These are phyloP conservation scores for Fusarium duplospermum DNA, from an alignment of 2,329 filamentous ascomycete species.

Conservation along the genomic window DNA sequence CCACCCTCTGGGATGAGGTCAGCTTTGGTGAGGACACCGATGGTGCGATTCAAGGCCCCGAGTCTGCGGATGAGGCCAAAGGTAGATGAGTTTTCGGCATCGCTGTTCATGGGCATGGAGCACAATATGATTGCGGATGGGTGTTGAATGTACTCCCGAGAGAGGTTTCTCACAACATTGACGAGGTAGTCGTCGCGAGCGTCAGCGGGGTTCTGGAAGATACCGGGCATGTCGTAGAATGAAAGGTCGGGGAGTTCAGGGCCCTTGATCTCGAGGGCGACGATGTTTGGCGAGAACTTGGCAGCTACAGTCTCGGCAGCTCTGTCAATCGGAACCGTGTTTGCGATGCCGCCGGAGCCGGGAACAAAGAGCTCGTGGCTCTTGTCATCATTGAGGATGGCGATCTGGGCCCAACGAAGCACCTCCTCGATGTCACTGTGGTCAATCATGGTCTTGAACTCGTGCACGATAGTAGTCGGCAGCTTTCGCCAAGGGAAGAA, in stretches of 20 bases:
- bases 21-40: slow-evolving; percentile 87
- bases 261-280: slow-evolving; percentile 79
- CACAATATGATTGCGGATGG: slow-evolving; percentile 80
- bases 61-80: slow-evolving; percentile 71
- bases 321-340: slow-evolving; percentile 48
- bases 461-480: slow-evolving; percentile 56
- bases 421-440: slow-evolving; percentile 73
- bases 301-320: slow-evolving; percentile 62
- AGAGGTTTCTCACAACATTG: slow-evolving; percentile 76
- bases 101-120: slow-evolving; percentile 80
- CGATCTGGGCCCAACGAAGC: slow-evolving; percentile 80
- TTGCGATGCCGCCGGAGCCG: slow-evolving; percentile 55
- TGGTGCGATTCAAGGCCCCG: slow-evolving; percentile 68
- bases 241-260: slow-evolving; percentile 78
- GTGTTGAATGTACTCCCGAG: slow-evolving; percentile 76
- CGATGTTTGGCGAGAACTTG: slow-evolving; percentile 85
- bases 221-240: slow-evolving; percentile 87
- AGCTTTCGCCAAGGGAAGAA: slow-evolving; percentile 75
- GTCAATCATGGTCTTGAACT: slow-evolving; percentile 73
- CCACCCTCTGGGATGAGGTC: slow-evolving; percentile 72
- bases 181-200: slow-evolving; percentile 76
- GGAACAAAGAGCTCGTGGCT: slow-evolving; percentile 67
- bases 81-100: slow-evolving; percentile 80
- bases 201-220: slow-evolving; percentile 77
- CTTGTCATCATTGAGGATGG: slow-evolving; percentile 75